These are phyloP conservation scores for Populus ilicifolia DNA, from an alignment of 345 rosid species.

Conservation along the genomic window DNA sequence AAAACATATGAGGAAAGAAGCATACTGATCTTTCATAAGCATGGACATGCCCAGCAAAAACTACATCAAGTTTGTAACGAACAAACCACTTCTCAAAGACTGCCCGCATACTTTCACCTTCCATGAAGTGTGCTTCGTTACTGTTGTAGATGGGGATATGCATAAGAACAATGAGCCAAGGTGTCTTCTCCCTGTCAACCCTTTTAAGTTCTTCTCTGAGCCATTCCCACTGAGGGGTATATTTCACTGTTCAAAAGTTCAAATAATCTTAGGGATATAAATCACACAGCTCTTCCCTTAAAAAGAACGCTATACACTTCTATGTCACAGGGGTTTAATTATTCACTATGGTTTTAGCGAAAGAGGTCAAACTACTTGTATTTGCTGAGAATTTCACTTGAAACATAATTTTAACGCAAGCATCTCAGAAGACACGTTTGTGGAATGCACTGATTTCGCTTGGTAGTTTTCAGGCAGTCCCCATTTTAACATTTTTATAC, in stretches of 20 bases:
- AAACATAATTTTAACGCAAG: not conserved
- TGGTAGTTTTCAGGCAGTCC: not conserved
- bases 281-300: not conserved
- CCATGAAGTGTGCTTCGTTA: constrained; percentile 88
- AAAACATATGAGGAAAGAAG: constrained; percentile 8
- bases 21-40: constrained; percentile 99
- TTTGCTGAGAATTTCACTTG: not conserved
- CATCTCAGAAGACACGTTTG: not conserved
- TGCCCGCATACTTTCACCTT: constrained; percentile 88
- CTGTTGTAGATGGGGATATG: constrained; percentile 80
- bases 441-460: not conserved
- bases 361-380: not conserved
- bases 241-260: constrained; percentile 57
- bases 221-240: constrained; percentile 89
- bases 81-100: constrained; percentile 79
- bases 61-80: constrained; percentile 59
- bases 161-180: constrained; percentile 96
- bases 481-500: not conserved
- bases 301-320: not conserved
- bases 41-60: constrained; percentile 97
- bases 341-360: not conserved
- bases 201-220: constrained; percentile 57
- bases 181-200: constrained; percentile 89
- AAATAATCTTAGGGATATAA: not conserved
- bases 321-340: not conserved